Conservation (phyloP, 1,139 yeast genomes). For the Debaryomycetaceae sp. region DNA sequence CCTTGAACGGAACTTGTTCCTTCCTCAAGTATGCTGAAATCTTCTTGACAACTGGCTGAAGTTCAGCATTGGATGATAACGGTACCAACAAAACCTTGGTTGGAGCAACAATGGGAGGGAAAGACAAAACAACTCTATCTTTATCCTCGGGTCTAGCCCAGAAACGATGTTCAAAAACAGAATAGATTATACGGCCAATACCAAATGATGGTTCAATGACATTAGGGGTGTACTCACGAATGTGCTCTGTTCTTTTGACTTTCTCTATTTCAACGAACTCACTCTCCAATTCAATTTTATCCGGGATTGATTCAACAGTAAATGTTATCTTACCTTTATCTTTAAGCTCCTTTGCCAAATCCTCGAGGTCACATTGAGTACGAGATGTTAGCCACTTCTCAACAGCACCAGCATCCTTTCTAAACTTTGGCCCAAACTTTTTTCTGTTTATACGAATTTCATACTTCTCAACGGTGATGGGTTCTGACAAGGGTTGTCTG, state of each 20-base stretch:
- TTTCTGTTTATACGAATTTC: slow-evolving; percentile 89
- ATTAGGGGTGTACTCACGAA: slow-evolving; percentile 94
- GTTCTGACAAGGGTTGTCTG: slow-evolving; percentile 83
- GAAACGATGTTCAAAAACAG: slow-evolving; percentile 90
- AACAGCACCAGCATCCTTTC: slow-evolving; percentile 93
- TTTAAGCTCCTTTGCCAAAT: slow-evolving; percentile 64
- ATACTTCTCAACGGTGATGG: slow-evolving; percentile 74
- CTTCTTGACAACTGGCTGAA: slow-evolving; percentile 70
- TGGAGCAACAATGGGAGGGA: slow-evolving; percentile 96
- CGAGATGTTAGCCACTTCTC: slow-evolving; percentile 74
- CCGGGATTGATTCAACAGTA: slow-evolving; percentile 58
- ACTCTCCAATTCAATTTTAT: slow-evolving; percentile 63
- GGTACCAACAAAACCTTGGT: slow-evolving; percentile 96
- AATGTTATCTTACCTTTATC: slow-evolving; percentile 63
- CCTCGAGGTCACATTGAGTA: slow-evolving; percentile 84
- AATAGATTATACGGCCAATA: slow-evolving; percentile 94
- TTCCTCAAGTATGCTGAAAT: slow-evolving; percentile 69
- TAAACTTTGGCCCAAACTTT: slow-evolving; percentile 95
- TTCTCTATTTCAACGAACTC: slow-evolving; percentile 73
- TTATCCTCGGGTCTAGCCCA: slow-evolving; percentile 93
- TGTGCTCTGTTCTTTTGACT: slow-evolving; percentile 79
- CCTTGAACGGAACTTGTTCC: slow-evolving; percentile 88
- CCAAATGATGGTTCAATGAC: slow-evolving; percentile 99
- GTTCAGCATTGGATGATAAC: slow-evolving; percentile 76
- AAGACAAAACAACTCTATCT: slow-evolving; percentile 87